Base-by-base conservation (phyloP, 345 rosid species). In the Rhizophora apiculata region DNA sequence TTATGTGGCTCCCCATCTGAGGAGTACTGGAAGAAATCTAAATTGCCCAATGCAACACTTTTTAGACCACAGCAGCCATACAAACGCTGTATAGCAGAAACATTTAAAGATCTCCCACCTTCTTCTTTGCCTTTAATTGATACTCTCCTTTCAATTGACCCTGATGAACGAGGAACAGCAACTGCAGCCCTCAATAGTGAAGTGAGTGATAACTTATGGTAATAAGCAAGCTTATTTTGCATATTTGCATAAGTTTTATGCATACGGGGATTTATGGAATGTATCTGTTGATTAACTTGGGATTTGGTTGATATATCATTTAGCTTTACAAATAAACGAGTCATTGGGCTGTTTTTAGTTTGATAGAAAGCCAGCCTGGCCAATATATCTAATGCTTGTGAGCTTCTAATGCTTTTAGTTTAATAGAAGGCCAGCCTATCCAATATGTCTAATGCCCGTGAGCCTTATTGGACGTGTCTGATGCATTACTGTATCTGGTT, bases 1-100 rank as follows among this genome's bases (percentile, higher is more conserved):
- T 80, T 90, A 73, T 93, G 98, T 74, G 98, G 96, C 59, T 90
- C 95, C 20, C 98, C 98, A 43, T 82, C 95, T 2, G 96, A 93
- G 74, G 89, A 80, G 39, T 93, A 93, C 69, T 90, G 96, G 96
- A 88, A 84, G 83, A 93, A 87, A 76, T 80, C 83, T 48, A 92
- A 86, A 73, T 82, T 90, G 76, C 93, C 95, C 24, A 92, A 92
- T 53, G 90, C 95, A n/a, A 87, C 88, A 7, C 82, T 90, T 34
- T 90, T 85, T 81, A 90, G 86, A 84, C 95, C 96, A 8, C 90
- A 86, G 53, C 91, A 86, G 29, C 91, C 93, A 1, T 87, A 90
- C 69, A 82, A 87, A 65, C 81, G 93, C n/a, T 85, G 89, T 77
- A 79, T 88, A 75, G 78, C 82, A 26, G 96, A 88, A 72, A 87